phyloP scores from a whole-genome alignment of 1,284 basidiomycete species.

The Cryptococcus depauperatus region DNA sequence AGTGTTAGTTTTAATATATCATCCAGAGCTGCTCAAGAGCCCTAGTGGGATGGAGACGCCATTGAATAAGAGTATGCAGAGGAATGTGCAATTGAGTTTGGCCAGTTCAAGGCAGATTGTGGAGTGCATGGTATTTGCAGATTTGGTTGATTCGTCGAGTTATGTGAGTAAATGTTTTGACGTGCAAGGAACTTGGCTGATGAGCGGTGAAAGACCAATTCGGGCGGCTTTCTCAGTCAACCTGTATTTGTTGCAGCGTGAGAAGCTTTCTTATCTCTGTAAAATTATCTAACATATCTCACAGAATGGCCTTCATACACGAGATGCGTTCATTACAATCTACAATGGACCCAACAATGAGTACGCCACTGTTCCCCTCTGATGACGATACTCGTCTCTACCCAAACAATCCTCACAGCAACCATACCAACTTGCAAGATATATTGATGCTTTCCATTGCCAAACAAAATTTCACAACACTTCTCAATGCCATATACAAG shows the following conservation, averaged over 20 bases:
- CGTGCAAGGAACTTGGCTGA: neutral
- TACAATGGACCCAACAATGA: slow-evolving; percentile 2
- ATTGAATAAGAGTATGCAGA: slow-evolving; percentile 40
- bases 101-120: slow-evolving; percentile 44
- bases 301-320: slow-evolving; percentile 43
- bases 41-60: slow-evolving; percentile 45
- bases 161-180: slow-evolving; percentile 28
- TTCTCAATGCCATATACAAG: slow-evolving; percentile 37
- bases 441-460: slow-evolving; percentile 42
- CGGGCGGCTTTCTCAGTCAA: slow-evolving; percentile 20
- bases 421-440: slow-evolving; percentile 27
- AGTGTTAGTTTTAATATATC: slow-evolving; percentile 46
- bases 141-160: slow-evolving; percentile 33
- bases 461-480: slow-evolving; percentile 39
- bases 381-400: neutral
- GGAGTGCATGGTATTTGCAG: slow-evolving; percentile 46
- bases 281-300: neutral
- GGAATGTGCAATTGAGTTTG: slow-evolving; percentile 42
- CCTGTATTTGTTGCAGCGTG: slow-evolving; percentile 23
- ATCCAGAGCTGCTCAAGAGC: slow-evolving; percentile 44
- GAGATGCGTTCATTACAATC: slow-evolving; percentile 39
- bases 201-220: slow-evolving; percentile 11
- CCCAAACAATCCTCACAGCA: neutral
- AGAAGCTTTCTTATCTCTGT: slow-evolving; percentile 3
- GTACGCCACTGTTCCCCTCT: neutral